Conservation (phyloP, 176 grass and related monocot species). For the Triticum turgidum region DNA sequence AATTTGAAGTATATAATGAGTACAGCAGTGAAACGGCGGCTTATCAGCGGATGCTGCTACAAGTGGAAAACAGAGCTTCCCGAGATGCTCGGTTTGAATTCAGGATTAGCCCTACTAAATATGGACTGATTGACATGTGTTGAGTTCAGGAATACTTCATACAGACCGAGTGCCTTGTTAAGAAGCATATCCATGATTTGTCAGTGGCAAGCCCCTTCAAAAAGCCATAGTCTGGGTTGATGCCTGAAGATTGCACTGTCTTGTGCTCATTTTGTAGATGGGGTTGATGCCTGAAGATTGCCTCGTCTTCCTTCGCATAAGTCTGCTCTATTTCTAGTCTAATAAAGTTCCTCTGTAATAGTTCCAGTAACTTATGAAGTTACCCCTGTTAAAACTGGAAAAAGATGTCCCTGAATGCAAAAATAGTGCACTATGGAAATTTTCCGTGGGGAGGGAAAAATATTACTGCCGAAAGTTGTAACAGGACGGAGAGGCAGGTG, state of each 20-base stretch:
- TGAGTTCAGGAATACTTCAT: no score
- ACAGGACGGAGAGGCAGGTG: not conserved
- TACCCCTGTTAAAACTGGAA: not conserved
- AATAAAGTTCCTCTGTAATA: not conserved
- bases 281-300: not conserved
- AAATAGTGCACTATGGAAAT: not conserved
- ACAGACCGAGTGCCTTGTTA: not conserved
- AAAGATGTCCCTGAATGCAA: not conserved
- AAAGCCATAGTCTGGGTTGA: not conserved
- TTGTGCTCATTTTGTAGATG: not conserved
- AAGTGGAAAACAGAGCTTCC: not conserved
- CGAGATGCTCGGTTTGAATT: not conserved
- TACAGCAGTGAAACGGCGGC: not conserved
- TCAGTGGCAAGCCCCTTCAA: not conserved
- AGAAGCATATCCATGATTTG: not conserved
- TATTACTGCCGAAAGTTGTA: not conserved
- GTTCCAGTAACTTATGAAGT: not conserved
- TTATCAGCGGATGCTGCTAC: not conserved
- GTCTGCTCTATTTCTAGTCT: not conserved
- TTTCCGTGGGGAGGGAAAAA: not conserved
- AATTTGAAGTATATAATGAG: not conserved
- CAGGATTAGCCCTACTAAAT: not conserved
- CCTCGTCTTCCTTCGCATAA: not conserved
- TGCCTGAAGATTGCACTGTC: not conserved
- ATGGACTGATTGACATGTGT: no score